phyloP scores from a whole-genome alignment of 108 stramenopile species.

The Bacterosira constricta region DNA sequence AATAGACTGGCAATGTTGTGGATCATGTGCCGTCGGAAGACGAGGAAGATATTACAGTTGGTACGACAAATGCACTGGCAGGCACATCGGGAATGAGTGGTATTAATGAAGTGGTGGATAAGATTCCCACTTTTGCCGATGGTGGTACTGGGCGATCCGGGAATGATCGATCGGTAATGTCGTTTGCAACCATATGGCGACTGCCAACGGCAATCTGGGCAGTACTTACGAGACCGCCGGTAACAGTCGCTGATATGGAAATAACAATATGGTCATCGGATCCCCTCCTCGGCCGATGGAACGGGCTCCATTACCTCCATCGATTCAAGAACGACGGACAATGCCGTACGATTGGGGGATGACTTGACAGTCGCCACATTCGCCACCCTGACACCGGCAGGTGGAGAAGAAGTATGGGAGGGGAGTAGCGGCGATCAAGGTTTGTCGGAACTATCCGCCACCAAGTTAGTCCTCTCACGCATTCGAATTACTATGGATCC shows the following conservation, averaged over 20 bases:
- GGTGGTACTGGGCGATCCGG: conserved; percentile 28
- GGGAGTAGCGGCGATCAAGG: no score
- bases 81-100: conserved; percentile 12
- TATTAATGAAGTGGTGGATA: no score
- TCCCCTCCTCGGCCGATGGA: conserved; percentile 1
- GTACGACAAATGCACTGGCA: no score
- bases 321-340: conserved; percentile 2
- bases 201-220: conserved; percentile 18
- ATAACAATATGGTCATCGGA: conserved; percentile 5
- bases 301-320: not conserved
- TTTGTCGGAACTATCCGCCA: no score
- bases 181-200: no score
- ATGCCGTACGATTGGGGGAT: conserved; percentile 11
- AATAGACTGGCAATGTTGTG: conserved; percentile 25
- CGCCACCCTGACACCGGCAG: conserved; percentile 15
- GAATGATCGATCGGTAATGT: no score
- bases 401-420: conserved; percentile 1
- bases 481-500: no score
- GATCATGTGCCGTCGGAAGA: no score
- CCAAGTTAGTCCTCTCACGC: no score
- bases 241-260: no score
- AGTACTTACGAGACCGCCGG: conserved; percentile 10
- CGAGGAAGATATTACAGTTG: no score
- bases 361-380: conserved; percentile 20
- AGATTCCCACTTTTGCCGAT: no score